Percentiles rank a stretch among this genome's conserved stretches.
Conservation (phyloP, 805 yeast species). For the Zygotorulaspora florentina region DNA sequence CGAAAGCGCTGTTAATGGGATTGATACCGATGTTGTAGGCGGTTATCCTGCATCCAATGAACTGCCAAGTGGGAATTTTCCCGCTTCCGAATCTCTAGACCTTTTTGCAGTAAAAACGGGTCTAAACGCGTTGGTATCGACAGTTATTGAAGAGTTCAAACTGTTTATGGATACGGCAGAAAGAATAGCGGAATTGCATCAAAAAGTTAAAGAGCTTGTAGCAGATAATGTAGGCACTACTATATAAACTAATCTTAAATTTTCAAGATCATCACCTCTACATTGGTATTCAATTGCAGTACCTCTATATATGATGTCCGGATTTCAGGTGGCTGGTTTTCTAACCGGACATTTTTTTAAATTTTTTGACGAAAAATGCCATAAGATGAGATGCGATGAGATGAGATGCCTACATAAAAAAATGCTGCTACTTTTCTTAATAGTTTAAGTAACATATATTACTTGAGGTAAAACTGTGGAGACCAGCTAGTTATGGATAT, state of each 20-base stretch:
- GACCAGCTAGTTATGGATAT: conserved; percentile 61
- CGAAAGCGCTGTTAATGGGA: conserved; percentile 59
- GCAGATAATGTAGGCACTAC: conserved; percentile 3
- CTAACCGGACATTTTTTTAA: background rate
- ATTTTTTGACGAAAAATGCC: conserved; percentile 5
- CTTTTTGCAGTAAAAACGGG: conserved; percentile 29
- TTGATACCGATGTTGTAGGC: conserved; percentile 44
- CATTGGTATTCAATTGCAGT: background rate
- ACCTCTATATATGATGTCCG: conserved; percentile 1
- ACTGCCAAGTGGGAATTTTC: conserved; percentile 6
- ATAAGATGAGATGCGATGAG: conserved; percentile 11
- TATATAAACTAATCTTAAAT: background rate
- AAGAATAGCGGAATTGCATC: conserved; percentile 67
- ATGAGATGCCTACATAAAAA: conserved; percentile 3
- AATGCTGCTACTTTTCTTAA: background rate
- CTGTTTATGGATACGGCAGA: conserved; percentile 74
- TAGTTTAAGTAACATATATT: background rate
- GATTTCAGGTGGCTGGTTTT: too few species aligned
- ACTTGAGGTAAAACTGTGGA: background rate
- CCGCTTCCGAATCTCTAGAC: conserved; percentile 18
- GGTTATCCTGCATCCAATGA: conserved; percentile 13
- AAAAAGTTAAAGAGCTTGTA: conserved; percentile 39
- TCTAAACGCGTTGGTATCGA: conserved; percentile 50
- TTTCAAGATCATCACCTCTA: background rate
- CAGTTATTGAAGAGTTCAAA: conserved; percentile 62